Base-by-base conservation (phyloP, 352 stramenopile genomes). In the Pythium dissimile region DNA sequence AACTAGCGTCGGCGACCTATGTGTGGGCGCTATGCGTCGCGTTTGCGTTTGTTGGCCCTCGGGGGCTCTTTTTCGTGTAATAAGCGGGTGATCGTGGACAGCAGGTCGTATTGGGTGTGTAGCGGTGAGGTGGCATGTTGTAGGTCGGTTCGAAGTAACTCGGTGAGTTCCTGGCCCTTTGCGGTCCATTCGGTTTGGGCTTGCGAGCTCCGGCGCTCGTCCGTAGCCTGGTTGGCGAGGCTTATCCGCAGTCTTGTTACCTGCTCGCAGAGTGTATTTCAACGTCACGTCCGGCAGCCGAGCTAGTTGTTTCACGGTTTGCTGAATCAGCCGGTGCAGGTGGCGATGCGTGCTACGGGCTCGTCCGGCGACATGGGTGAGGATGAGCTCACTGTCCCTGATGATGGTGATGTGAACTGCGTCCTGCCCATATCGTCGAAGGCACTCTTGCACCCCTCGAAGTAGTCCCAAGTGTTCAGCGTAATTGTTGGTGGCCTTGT, bases 401-500 rank as follows among this genome's bases (percentile, higher is more conserved):
- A 58, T 43, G 28, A 58, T 49, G 3, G 18, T 31, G 18, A 58
- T 12, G 8, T 23, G 24, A 2, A 32, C 28, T 1, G 10, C 1
- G 0, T 20, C 5, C 13, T 16, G 10, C 10, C 6, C 6, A 27
- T 49, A 59, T 8, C 51, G 38, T 0, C 28, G 20, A 4, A 2
- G 20, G 21, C 51, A 59, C 12, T 50, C 51, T 15, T 34, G 10
- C 0, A 59, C 30, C 1, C 51, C 51, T 12, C 38, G 39, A 2
- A 12, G 8, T 0, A 59, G 38, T 1, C 38, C 51, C 27, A 31
- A 21, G 28, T 59, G 39, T 51, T 59, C 51, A 1, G 51, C 51
- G 1, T 23, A 9, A 12, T 59, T 59, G 51, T 59, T 59, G 27
- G 51, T 59, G 2, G 38, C 3, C 2, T 31, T 2, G 21, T 59